phyloP scores from a whole-genome alignment of 345 rosid genomes.

The Nephelium lappaceum region DNA sequence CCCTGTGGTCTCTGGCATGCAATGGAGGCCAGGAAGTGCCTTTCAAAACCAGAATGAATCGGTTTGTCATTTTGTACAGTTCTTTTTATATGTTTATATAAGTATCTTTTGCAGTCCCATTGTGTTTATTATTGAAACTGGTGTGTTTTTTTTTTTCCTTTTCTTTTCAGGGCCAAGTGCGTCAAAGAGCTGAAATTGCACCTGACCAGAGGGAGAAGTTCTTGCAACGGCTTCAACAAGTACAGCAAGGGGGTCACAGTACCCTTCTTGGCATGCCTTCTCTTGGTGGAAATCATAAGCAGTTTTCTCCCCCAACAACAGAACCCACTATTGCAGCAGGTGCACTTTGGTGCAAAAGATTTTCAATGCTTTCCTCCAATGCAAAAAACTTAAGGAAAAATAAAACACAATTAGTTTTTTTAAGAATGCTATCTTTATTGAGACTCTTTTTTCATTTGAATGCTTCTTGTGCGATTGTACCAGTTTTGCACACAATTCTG shows the following conservation, averaged over 20 bases:
- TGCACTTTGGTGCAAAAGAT: conserved; percentile 32
- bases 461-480: background rate
- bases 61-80: conserved; percentile 41
- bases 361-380: conserved; percentile 12
- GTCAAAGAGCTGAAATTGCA: conserved; percentile 87
- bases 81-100: conserved; percentile 7
- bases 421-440: conserved; percentile 1
- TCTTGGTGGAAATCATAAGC: conserved; percentile 82
- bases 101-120: background rate
- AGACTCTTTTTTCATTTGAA: background rate
- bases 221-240: conserved; percentile 83
- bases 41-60: conserved; percentile 83
- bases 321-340: conserved; percentile 84
- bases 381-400: background rate
- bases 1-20: conserved; percentile 74
- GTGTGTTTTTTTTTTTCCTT: background rate
- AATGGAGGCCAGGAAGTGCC: conserved; percentile 93
- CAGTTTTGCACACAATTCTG: background rate
- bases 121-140: background rate
- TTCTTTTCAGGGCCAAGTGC: conserved; percentile 56
- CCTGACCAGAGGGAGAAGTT: conserved; percentile 92
- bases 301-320: conserved; percentile 87
- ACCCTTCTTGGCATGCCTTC: conserved; percentile 72
- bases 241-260: conserved; percentile 85
- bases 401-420: background rate